These are phyloP conservation scores for Uronychia setigera DNA, from an alignment of 73 alveolate genomes.

Conservation along the genomic window DNA sequence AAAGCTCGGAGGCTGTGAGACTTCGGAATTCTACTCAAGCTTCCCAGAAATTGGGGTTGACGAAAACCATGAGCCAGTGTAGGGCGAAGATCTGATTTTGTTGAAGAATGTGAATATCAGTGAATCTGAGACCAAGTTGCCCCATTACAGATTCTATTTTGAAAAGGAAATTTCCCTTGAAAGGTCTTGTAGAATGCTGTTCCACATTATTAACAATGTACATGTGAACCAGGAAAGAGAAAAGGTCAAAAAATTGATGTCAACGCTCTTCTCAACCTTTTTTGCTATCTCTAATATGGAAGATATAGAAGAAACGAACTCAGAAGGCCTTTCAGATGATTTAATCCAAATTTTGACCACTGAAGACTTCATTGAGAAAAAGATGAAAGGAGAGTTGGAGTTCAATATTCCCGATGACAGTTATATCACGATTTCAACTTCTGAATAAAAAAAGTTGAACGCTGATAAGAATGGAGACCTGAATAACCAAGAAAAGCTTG, in stretches of 20 bases:
- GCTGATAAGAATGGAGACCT: background rate
- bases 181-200: background rate
- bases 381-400: background rate
- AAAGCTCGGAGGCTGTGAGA: conserved; percentile 9
- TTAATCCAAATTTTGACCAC: background rate
- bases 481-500: background rate
- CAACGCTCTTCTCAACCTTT: background rate
- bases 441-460: background rate
- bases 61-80: background rate
- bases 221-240: background rate
- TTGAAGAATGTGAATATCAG: background rate
- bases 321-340: background rate
- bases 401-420: background rate
- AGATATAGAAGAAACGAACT: background rate
- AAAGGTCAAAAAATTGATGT: background rate
- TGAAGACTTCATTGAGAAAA: background rate
- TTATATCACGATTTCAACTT: background rate
- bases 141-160: conserved; percentile 1
- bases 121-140: background rate
- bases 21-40: background rate
- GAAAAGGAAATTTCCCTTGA: background rate
- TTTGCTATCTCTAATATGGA: background rate
- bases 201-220: background rate
- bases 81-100: background rate
- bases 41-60: background rate